A percentile compares a stretch with the other conserved stretches of the same genome.
These are phyloP conservation scores for Populus ilicifolia DNA, from an alignment of 345 rosid species.

Conservation along the genomic window DNA sequence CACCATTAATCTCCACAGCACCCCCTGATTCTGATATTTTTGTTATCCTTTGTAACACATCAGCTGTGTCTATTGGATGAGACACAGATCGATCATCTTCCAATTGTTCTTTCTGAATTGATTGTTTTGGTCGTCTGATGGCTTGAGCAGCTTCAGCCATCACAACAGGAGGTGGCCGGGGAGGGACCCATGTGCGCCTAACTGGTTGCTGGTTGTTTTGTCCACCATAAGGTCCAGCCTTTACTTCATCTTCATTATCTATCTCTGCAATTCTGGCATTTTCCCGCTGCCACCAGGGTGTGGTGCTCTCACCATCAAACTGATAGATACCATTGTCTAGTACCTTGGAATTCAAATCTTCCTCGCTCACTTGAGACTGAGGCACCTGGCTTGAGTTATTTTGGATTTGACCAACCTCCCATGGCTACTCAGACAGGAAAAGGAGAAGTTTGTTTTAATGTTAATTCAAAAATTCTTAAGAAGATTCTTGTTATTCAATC, in stretches of 20 bases:
- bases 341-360: slow-evolving; percentile 35
- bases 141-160: slow-evolving; percentile 97
- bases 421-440: slow-evolving; percentile 49
- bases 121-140: slow-evolving; percentile 70
- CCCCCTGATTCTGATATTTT: slow-evolving; percentile 67
- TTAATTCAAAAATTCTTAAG: background rate
- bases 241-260: slow-evolving; percentile 51
- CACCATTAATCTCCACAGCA: slow-evolving; percentile 30
- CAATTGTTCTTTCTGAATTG: slow-evolving; percentile 51
- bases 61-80: slow-evolving; percentile 30
- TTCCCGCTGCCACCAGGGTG: slow-evolving; percentile 76
- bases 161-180: slow-evolving; percentile 88
- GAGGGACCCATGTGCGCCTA: slow-evolving; percentile 86
- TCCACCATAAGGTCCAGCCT: slow-evolving; percentile 28
- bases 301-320: slow-evolving; percentile 31
- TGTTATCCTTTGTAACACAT: slow-evolving; percentile 74
- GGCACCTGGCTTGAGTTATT: slow-evolving; percentile 38
- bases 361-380: slow-evolving; percentile 32
- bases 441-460: background rate
- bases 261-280: slow-evolving; percentile 58
- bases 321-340: slow-evolving; percentile 42
- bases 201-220: slow-evolving; percentile 46
- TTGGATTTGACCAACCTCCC: slow-evolving; percentile 60
- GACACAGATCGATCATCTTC: slow-evolving; percentile 40
- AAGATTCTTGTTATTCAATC: background rate